phyloP scores from a whole-genome alignment of 305 asterid genomes.

The Solanum hybrid region DNA sequence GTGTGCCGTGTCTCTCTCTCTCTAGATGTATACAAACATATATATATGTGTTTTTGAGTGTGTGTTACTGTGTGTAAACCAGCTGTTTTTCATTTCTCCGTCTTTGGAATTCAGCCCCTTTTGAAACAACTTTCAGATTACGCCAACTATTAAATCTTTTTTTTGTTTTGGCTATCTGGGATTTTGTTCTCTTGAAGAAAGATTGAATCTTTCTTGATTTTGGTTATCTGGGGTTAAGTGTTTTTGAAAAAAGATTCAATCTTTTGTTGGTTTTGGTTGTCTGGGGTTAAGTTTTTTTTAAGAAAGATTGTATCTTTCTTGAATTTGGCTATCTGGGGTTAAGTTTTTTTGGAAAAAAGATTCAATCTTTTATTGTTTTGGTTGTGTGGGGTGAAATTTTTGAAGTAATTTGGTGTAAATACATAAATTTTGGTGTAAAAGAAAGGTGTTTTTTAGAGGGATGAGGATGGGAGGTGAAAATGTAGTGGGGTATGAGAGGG shows the following conservation, averaged over 20 bases:
- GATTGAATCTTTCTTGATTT: background rate
- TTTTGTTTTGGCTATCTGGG: background rate
- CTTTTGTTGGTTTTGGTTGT: background rate
- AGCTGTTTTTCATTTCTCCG: background rate
- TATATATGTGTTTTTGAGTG: background rate
- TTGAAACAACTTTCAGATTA: background rate
- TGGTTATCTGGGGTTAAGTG: background rate
- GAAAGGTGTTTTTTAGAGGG: background rate
- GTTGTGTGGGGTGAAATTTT: background rate
- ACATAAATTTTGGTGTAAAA: background rate
- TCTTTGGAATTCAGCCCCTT: background rate
- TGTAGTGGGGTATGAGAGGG: slow-evolving; percentile 19
- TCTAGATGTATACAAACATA: background rate
- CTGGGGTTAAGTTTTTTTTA: background rate
- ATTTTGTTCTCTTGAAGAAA: background rate
- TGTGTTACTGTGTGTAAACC: background rate
- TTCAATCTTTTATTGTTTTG: background rate
- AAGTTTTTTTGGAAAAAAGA: background rate
- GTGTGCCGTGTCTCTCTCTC: background rate
- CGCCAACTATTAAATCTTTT: background rate
- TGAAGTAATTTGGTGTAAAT: background rate
- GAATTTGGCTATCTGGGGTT: background rate
- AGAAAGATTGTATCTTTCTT: background rate
- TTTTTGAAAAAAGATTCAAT: background rate
- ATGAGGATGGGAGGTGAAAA: slow-evolving; percentile 39